Evolutionary conservation across 2,329 filamentous ascomycete genomes (phyloP), one percentile per base, ranked within the genome.

Genomic region (Exophiala phaeomuriformis): DNA sequence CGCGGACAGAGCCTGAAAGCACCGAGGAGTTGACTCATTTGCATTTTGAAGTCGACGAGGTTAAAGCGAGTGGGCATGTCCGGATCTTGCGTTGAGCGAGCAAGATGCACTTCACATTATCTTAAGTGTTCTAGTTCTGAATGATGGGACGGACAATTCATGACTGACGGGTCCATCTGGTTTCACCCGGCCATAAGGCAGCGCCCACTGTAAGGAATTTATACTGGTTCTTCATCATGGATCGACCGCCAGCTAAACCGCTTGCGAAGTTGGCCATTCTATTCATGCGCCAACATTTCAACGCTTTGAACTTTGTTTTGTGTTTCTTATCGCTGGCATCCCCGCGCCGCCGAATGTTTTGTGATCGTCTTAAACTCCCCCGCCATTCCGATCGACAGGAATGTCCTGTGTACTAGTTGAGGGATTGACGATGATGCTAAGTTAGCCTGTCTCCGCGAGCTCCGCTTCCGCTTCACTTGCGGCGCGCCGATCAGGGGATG

Each of bases 21-120:
- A 63, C 62, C 61, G 56, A 63, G 61, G 59, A 61, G 59, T 59
- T 57, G 60, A 54, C 42, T 49, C 40, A 46, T 45, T 44, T 45
- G 41, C 32, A 35, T 33, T 50, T 49, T 50, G 54, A 47, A 42
- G 52, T 56, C 53, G 56, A 62, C 61, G 62, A 64, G 62, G 62
- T 64, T 64, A 61, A 64, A 64, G 62, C 54, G 60, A 60, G 55
- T 60, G 60, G 58, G 60, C 57, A 55, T 58, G 57, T 57, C 52
- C 32, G 32, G 53, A 49, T 39, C 51, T 51, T 56, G 62, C 61
- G 61, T 63, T 53, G 62, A 64, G 61, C 61, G 58, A 60, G 61
- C 61, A 59, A 60, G 58, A 58, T 55, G 39, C 39, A 28, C 4
- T 41, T 28, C 10, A 41, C 36, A 8, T 9, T n/a, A 39, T 39